These are phyloP conservation scores for Arthrinium puccinioides DNA, from an alignment of 2,329 filamentous ascomycete genomes.

Conservation along the genomic window DNA sequence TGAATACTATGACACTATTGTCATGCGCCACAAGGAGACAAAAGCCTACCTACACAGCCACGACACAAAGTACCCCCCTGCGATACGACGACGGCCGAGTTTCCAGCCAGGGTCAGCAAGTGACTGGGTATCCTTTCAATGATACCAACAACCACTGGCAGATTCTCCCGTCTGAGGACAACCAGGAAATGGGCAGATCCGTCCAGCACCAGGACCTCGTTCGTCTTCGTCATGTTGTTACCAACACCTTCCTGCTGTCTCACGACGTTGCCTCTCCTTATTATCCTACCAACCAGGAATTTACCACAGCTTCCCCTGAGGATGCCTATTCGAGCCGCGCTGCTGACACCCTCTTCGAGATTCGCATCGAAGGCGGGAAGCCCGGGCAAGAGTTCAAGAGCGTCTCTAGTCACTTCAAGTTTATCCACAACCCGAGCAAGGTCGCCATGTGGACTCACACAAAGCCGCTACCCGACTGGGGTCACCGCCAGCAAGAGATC, in stretches of 20 bases:
- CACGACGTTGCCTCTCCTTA: constrained; percentile 97
- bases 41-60: constrained; percentile 96
- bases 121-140: constrained; percentile 95
- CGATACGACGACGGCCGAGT: constrained; percentile 96
- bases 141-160: constrained; percentile 99
- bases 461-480: constrained; percentile 94
- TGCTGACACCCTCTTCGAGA: constrained; percentile 89
- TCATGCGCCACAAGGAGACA: constrained; percentile 92
- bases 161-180: constrained; percentile 63
- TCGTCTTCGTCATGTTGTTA: constrained; percentile 78
- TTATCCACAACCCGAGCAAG: constrained; percentile 89
- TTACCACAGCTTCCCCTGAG: constrained; percentile 71
- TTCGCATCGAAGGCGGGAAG: constrained; percentile 85
- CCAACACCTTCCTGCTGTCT: constrained; percentile 78
- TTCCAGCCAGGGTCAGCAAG: constrained; percentile 95
- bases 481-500: constrained; percentile 94
- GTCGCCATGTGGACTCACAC: constrained; percentile 99
- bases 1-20: constrained; percentile 83
- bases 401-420: constrained; percentile 87
- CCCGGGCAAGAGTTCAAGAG: constrained; percentile 77
- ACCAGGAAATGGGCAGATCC: constrained; percentile 49
- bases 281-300: constrained; percentile 97
- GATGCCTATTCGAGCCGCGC: constrained; percentile 66
- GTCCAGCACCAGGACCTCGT: constrained; percentile 82
- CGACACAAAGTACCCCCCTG: constrained; percentile 76